Evolutionary conservation across 2,329 filamentous ascomycete species (phyloP).

Genomic region (Kalmusia sp.): DNA sequence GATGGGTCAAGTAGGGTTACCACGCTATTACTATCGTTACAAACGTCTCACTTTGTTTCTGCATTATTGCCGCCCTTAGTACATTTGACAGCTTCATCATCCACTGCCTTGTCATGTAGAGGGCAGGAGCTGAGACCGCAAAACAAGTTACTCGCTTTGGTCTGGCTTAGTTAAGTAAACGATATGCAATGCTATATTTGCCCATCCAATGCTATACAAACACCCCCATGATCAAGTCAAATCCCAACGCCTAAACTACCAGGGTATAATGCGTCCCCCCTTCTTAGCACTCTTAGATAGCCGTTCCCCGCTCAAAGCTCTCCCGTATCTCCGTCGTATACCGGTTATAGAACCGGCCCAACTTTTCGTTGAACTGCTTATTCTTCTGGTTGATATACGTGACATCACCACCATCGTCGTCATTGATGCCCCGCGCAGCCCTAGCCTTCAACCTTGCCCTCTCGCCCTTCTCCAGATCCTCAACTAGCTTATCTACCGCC

Average conservation of each 20-base stretch:
- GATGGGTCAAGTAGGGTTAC: no score
- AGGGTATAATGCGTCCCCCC: conserved; percentile 32
- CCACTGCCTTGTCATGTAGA: no score
- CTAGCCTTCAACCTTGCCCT: conserved; percentile 86
- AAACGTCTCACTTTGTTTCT: no score
- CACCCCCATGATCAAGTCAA: neutral
- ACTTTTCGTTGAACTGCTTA: conserved; percentile 99
- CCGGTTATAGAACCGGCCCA: conserved; percentile 96
- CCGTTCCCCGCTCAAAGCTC: conserved; percentile 95
- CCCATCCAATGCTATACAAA: conserved; percentile 1
- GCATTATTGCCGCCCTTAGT: no score
- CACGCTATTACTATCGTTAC: no score
- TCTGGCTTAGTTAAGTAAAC: no score
- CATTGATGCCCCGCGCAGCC: conserved; percentile 74
- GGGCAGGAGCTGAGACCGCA: no score
- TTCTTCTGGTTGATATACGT: conserved; percentile 99
- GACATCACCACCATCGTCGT: conserved; percentile 86
- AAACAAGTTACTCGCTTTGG: no score
- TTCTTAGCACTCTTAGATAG: conserved; percentile 70
- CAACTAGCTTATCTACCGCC: conserved; percentile 85
- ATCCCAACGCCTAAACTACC: conserved; percentile 15
- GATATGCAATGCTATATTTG: conserved; percentile 5
- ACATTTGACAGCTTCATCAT: no score
- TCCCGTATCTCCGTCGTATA: conserved; percentile 97
- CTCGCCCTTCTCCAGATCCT: conserved; percentile 86